phyloP scores from a whole-genome alignment of 768 basidiomycete genomes.

The Tylopilus vinaceipallidus region DNA sequence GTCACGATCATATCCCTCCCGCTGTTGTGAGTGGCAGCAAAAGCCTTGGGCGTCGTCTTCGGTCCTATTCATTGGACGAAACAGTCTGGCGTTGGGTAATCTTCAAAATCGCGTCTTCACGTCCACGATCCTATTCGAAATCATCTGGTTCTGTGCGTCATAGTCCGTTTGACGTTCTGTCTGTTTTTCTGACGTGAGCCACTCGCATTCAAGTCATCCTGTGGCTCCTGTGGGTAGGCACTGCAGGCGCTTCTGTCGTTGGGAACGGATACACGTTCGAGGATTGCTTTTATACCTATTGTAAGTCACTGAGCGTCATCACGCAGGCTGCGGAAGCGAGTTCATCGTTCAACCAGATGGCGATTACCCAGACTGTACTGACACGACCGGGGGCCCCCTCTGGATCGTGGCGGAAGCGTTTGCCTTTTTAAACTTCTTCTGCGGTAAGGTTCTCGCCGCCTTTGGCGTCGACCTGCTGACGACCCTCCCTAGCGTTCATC shows the following conservation, averaged over 20 bases:
- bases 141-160: slow-evolving; percentile 27
- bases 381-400: too few species aligned
- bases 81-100: slow-evolving; percentile 18
- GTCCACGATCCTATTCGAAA: slow-evolving; percentile 25
- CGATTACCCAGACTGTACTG: slow-evolving; percentile 11
- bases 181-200: not conserved
- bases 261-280: slow-evolving; percentile 12
- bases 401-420: slow-evolving; percentile 19
- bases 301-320: slow-evolving; percentile 2
- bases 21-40: slow-evolving; percentile 21
- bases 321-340: not conserved
- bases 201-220: slow-evolving; percentile 14
- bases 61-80: not conserved
- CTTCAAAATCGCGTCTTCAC: slow-evolving; percentile 12
- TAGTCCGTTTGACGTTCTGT: not conserved
- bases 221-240: slow-evolving; percentile 23
- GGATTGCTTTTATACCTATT: slow-evolving; percentile 14
- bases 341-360: slow-evolving; percentile 6
- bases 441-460: slow-evolving; percentile 17
- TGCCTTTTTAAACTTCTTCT: slow-evolving; percentile 24
- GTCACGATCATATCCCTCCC: slow-evolving; percentile 24
- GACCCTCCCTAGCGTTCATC: slow-evolving; percentile 17
- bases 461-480: not conserved
- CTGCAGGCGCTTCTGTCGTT: slow-evolving; percentile 11
- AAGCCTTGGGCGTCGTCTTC: too few species aligned